phyloP scores from a whole-genome alignment of 306 rosid genomes.

The Erythrophleum fordii region DNA sequence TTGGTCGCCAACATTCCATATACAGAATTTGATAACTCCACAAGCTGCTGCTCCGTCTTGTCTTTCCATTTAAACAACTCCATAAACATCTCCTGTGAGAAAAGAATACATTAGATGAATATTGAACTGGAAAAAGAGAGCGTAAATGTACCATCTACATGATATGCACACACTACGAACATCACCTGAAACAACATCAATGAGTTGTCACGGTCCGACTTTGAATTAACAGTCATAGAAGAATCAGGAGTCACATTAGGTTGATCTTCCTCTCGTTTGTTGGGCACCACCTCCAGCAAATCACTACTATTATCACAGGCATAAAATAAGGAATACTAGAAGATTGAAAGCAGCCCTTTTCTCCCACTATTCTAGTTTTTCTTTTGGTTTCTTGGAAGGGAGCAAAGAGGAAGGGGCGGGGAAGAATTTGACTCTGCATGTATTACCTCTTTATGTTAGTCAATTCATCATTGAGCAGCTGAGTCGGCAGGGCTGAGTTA shows the following conservation, averaged over 20 bases:
- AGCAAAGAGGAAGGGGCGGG: background rate
- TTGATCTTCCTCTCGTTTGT: slow-evolving; percentile 57
- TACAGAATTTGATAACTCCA: slow-evolving; percentile 64
- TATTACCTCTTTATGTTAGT: slow-evolving; percentile 60
- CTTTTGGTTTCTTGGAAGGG: background rate
- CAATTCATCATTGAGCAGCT: slow-evolving; percentile 50
- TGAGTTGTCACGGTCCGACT: slow-evolving; percentile 68
- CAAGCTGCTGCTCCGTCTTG: slow-evolving; percentile 70
- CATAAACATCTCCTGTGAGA: slow-evolving; percentile 70
- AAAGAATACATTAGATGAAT: slow-evolving; percentile 16
- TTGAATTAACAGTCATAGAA: slow-evolving; percentile 72
- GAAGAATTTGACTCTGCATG: slow-evolving; percentile 7
- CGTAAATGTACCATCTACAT: background rate
- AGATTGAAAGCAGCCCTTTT: background rate
- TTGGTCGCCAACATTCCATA: slow-evolving; percentile 58
- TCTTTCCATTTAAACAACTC: slow-evolving; percentile 85
- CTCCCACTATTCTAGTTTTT: background rate
- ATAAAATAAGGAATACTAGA: slow-evolving; percentile 29
- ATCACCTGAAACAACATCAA: slow-evolving; percentile 72
- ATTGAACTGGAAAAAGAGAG: background rate
- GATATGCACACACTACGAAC: background rate
- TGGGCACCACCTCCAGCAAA: slow-evolving; percentile 47
- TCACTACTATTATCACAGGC: slow-evolving; percentile 53
- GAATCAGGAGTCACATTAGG: slow-evolving; percentile 82
- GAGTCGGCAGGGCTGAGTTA: slow-evolving; percentile 45